These are phyloP conservation scores for Dunaliella salina DNA, from an alignment of 163 green algal genomes.

Conservation along the genomic window DNA sequence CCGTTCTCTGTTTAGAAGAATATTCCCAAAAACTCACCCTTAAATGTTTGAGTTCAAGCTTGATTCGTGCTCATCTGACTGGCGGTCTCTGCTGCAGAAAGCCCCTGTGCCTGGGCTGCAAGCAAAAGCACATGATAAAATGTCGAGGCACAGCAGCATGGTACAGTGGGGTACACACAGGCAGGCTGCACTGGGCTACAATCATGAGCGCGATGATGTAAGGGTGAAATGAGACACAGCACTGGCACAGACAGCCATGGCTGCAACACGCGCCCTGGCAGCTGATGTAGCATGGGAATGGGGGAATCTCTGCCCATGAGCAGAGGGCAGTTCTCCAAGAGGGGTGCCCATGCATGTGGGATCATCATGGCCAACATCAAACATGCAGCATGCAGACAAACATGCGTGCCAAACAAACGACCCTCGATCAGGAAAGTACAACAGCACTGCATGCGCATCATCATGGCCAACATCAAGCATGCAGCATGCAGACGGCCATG, in stretches of 20 bases:
- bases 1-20: too few species aligned
- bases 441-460: too few species aligned
- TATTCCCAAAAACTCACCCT: too few species aligned
- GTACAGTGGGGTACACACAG: too few species aligned
- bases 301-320: slow-evolving; percentile 4
- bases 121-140: neutral
- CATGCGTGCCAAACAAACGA: too few species aligned
- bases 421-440: too few species aligned
- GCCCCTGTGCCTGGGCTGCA: neutral
- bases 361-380: too few species aligned
- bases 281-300: neutral
- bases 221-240: neutral
- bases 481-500: neutral
- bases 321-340: slow-evolving; percentile 1
- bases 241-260: neutral
- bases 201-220: neutral
- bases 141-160: neutral
- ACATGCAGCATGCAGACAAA: neutral
- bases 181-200: too few species aligned
- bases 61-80: too few species aligned
- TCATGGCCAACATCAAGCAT: too few species aligned
- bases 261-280: neutral
- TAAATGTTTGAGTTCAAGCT: too few species aligned
- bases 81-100: too few species aligned
- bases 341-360: neutral